phyloP scores from a whole-genome alignment of 352 stramenopile genomes.

The Aphanomyces stellatus region DNA sequence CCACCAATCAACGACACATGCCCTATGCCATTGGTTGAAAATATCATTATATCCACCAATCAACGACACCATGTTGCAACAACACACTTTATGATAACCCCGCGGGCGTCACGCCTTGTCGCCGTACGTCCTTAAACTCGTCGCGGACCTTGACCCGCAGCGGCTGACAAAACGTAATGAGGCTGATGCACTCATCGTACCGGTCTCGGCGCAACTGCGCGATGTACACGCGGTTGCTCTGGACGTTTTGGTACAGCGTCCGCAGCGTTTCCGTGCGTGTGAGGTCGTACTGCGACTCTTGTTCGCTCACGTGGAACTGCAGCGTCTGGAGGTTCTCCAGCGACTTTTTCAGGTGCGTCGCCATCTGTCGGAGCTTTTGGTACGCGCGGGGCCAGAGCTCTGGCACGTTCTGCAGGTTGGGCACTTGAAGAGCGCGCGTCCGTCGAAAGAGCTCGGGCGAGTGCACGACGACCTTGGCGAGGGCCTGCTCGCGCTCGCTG shows the following conservation, averaged over 20 bases:
- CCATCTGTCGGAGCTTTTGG: slow-evolving; percentile 9
- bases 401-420: neutral
- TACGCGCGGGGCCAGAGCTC: neutral
- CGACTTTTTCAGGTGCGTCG: neutral
- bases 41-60: too few species aligned
- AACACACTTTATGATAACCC: neutral
- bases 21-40: too few species aligned
- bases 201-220: neutral
- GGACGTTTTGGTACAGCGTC: neutral
- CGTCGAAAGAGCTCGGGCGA: neutral
- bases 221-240: neutral
- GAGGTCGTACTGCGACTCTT: neutral
- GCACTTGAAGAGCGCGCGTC: neutral
- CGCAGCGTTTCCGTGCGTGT: neutral
- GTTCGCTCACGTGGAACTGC: neutral
- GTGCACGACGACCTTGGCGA: neutral
- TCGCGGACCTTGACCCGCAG: neutral
- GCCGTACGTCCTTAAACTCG: neutral
- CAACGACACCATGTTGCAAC: too few species aligned
- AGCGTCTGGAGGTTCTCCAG: neutral
- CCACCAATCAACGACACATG: too few species aligned
- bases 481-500: neutral
- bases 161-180: neutral
- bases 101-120: neutral
- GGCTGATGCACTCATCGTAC: neutral